These are phyloP conservation scores for Lunasporangiospora selenospora DNA, from an alignment of 192 early-diverging fungal genomes.

Conservation along the genomic window DNA sequence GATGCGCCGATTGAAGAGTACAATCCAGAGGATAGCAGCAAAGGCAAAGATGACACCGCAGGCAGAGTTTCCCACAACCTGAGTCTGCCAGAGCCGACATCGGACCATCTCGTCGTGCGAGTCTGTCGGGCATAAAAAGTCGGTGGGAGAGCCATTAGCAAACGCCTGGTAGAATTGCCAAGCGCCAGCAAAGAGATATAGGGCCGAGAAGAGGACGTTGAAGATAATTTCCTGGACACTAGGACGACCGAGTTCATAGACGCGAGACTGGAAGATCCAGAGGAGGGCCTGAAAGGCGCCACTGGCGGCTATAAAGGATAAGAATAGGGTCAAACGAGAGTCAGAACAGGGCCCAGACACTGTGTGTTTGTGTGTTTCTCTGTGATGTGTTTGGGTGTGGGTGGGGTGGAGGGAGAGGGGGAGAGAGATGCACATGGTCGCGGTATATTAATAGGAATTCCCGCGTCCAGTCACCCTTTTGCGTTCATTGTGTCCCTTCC, in stretches of 20 bases:
- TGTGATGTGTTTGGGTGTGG: background rate
- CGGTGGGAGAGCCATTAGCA: constrained; percentile 1
- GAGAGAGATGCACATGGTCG: background rate
- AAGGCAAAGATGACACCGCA: constrained; percentile 19
- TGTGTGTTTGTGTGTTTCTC: no score
- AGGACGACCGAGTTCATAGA: constrained; percentile 40
- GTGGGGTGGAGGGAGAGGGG: background rate
- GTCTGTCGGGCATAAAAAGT: constrained; percentile 29
- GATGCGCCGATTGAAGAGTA: constrained; percentile 30
- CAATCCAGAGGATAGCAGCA: constrained; percentile 12
- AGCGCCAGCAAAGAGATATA: constrained; percentile 19
- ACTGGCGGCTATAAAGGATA: constrained; percentile 5
- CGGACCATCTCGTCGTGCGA: constrained; percentile 7
- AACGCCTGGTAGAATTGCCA: constrained; percentile 42
- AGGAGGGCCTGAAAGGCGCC: constrained; percentile 26
- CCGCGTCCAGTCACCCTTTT: background rate
- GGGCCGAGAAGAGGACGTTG: constrained; percentile 8
- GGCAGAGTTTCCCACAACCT: constrained; percentile 15
- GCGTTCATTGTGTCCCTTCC: no score
- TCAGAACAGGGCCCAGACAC: no score
- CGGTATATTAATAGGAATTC: background rate
- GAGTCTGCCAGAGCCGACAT: constrained; percentile 36
- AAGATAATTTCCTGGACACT: constrained; percentile 35
- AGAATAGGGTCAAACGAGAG: background rate
- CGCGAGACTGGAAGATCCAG: constrained; percentile 36